Base-by-base conservation (phyloP, 116 monocot genomes). In the Cymodocea nodosa region DNA sequence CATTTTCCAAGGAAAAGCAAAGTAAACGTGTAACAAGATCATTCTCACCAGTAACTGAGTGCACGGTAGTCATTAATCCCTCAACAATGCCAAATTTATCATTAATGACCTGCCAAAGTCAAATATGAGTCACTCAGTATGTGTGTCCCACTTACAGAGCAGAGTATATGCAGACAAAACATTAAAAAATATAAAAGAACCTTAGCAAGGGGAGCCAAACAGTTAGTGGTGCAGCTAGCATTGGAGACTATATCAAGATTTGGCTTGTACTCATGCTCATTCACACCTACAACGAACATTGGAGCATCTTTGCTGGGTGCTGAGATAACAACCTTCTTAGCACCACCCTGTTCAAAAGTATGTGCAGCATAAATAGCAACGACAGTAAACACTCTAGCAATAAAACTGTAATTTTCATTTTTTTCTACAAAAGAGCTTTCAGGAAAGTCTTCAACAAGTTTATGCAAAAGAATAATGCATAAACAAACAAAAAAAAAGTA, bases 241-340 rank as follows among this genome's bases (percentile, higher is more conserved):
- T 88, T 84, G 17, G 87, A 88, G 24, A 88, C 84, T 54, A 88
- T 69, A 25, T 84, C 23, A 34, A 87, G 60, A 16, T 77, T 72
- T 0, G 81, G 3, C 11, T 59, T 87, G 81, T 87, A 87, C 52
- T 73, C 74, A 4, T 78, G 40, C 74, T 87, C 79, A 56, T 87
- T 87, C 14, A 87, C 87, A 59, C 83, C 86, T 13, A 80, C 64
- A 0, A 86, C 89, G 63, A 89, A 89, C 89, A 89, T 89, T 2
- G 89, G 89, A 4, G 89, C 89, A 68, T 89, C 85, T 66, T 82
- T 85, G 76, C 89, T 89, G 66, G 89, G 89, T 11, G 85, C 85
- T 64, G 89, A 89, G 66, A 89, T 89, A 61, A 89, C 19, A 16
- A 89, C 89, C 71, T 89, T 89, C 85, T 89, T 89, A 24, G 89